Evolutionary conservation across 305 asterid genomes (phyloP), one percentile per base, ranked within the genome.

Genomic region (Rubia occidens): DNA sequence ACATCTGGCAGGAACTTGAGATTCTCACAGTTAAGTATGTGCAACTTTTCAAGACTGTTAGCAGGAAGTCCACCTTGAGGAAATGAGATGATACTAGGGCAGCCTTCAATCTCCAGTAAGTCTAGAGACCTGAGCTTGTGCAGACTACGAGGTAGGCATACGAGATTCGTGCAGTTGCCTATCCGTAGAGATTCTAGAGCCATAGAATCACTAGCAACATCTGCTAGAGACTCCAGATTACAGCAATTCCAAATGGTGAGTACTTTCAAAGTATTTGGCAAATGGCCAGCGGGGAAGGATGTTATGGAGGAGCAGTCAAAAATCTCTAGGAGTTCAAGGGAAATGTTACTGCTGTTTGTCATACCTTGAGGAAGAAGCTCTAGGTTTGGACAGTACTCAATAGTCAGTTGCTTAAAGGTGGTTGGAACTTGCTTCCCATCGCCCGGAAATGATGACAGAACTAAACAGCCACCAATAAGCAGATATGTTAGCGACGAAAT

Each of bases 161-260:
- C 68, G 59, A 78, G 83, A 73, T 82, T 81, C 4, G 81, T 76
- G 51, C 88, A 84, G 26, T 79, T 82, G 40, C 82, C 85, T 66
- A 84, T 76, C 64, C 84, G 67, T 66, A 81, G 73, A 40, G 83
- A 81, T 49, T 67, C 76, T 61, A 81, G 84, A 51, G 79, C 73
- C 73, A 76, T 79, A 1, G 78, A 66, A 66, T 72, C 75, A 45
- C 72, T 71, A 18, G 75, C 74, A 64, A 76, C 76, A 81, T 79
- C 84, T 63, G 80, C 76, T 54, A 82, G 77, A n/a, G 86, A 74
- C 81, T 78, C 82, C 32, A 85, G 81, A 75, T 85, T 85, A 72
- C 74, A 68, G 70, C 87, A 85, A 49, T 80, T 78, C 85, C 82
- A 79, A 69, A 82, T 66, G 14, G 81, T 79, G 76, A 81, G 82